Evolutionary conservation across 2,329 filamentous ascomycete species (phyloP).

Genomic region (Blastomyces emzantsi): DNA sequence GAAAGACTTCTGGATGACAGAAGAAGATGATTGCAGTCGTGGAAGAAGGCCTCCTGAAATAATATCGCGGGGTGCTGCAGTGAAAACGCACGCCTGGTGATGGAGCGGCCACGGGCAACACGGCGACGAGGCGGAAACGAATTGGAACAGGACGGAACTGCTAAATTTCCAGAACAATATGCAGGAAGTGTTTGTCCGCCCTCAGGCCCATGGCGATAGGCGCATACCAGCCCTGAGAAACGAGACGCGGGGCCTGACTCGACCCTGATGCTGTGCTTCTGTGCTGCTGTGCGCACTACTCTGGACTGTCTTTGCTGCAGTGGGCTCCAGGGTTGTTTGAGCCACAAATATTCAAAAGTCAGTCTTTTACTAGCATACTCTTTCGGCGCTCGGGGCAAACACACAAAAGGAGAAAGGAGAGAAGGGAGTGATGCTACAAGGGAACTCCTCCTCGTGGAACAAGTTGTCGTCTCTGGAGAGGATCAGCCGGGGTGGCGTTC

Average conservation of each 20-base stretch:
- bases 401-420: neutral
- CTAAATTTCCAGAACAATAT: neutral
- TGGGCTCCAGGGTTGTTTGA: neutral
- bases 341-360: neutral
- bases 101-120: neutral
- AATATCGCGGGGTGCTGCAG: neutral
- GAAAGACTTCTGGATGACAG: neutral
- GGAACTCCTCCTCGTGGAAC: neutral
- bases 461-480: neutral
- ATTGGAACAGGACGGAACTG: neutral
- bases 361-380: neutral
- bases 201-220: neutral
- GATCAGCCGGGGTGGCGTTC: neutral
- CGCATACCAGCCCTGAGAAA: neutral
- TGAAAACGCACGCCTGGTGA: neutral
- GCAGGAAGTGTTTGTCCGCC: neutral
- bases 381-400: neutral
- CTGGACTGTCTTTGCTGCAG: neutral
- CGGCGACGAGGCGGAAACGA: neutral
- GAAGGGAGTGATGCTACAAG: neutral
- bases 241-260: neutral
- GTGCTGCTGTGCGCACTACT: neutral
- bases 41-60: neutral
- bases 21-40: neutral
- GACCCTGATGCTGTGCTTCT: neutral